Evolutionary conservation across 2,329 filamentous ascomycete species (phyloP).

Genomic region (Sclerotinia nivalis): DNA sequence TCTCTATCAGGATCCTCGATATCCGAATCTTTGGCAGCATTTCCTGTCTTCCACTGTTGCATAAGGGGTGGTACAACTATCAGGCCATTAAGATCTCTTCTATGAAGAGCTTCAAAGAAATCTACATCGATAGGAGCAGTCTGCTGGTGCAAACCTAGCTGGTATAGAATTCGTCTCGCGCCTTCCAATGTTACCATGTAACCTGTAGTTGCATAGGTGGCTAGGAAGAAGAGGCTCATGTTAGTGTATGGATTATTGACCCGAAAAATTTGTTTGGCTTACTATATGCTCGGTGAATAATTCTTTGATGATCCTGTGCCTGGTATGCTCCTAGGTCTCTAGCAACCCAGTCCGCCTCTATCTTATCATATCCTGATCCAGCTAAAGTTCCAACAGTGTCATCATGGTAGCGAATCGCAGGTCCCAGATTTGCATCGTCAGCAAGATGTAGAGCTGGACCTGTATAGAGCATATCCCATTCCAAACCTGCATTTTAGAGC

Average conservation of each 20-base stretch:
- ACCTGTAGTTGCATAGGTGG: conserved; percentile 7
- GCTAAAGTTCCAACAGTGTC: background rate
- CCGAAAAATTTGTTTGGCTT: background rate
- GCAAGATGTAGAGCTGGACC: background rate
- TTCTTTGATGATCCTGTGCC: conserved; percentile 3
- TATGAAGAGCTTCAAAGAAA: background rate
- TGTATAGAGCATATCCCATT: conserved; percentile 11
- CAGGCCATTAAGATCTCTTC: background rate
- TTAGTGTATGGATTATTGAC: conserved; percentile 7
- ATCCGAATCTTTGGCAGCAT: conserved; percentile 3
- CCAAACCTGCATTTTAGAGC: background rate
- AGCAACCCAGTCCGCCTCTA: background rate
- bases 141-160: background rate
- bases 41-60: conserved; percentile 2
- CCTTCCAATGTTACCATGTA: conserved; percentile 15
- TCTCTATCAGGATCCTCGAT: background rate
- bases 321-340: conserved; percentile 1
- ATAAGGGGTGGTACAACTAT: background rate
- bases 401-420: background rate
- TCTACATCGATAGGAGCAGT: background rate
- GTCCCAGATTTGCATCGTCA: background rate
- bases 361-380: background rate
- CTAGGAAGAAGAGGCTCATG: background rate
- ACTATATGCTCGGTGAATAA: conserved; percentile 6
- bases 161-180: conserved; percentile 9